A percentile compares a stretch with the other conserved stretches of the same genome.
These are phyloP conservation scores for Alternaria panax DNA, from an alignment of 2,329 filamentous ascomycete genomes.

Conservation along the genomic window DNA sequence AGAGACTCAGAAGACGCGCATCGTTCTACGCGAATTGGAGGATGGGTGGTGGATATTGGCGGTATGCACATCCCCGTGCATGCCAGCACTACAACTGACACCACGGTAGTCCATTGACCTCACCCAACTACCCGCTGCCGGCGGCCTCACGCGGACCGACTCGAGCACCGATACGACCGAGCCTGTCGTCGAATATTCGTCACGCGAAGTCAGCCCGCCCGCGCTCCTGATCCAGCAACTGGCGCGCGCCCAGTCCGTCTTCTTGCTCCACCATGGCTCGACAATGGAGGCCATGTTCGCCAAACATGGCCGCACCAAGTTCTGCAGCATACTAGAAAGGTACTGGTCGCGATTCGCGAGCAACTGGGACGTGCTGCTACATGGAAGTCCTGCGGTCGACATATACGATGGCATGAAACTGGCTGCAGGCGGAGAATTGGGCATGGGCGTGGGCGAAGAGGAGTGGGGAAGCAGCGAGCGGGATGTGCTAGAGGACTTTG, in stretches of 20 bases:
- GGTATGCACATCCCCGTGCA: slow-evolving; percentile 59
- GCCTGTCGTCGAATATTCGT: slow-evolving; percentile 77
- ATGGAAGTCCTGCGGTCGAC: slow-evolving; percentile 83
- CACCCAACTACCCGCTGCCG: slow-evolving; percentile 69
- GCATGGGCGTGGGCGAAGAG: slow-evolving; percentile 93
- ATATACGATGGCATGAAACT: slow-evolving; percentile 86
- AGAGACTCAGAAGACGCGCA: slow-evolving; percentile 87
- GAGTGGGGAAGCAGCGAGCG: slow-evolving; percentile 92
- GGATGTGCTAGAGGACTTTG: slow-evolving; percentile 90
- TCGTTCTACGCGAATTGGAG: slow-evolving; percentile 87
- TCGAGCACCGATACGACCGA: slow-evolving; percentile 32
- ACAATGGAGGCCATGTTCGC: slow-evolving; percentile 75
- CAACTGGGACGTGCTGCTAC: slow-evolving; percentile 86
- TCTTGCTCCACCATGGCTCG: slow-evolving; percentile 84
- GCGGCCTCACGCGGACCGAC: slow-evolving; percentile 42
- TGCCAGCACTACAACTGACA: background rate
- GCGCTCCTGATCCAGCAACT: slow-evolving; percentile 81
- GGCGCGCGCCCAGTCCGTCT: slow-evolving; percentile 80
- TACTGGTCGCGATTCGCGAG: slow-evolving; percentile 78
- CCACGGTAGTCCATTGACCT: slow-evolving; percentile 75
- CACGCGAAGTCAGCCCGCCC: slow-evolving; percentile 86
- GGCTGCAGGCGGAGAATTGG: slow-evolving; percentile 87
- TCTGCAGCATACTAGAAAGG: slow-evolving; percentile 74
- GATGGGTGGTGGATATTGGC: slow-evolving; percentile 94
- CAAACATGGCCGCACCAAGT: slow-evolving; percentile 69